Base-by-base conservation (phyloP, 2,329 filamentous ascomycete species). In the Stemphylium beticola region DNA sequence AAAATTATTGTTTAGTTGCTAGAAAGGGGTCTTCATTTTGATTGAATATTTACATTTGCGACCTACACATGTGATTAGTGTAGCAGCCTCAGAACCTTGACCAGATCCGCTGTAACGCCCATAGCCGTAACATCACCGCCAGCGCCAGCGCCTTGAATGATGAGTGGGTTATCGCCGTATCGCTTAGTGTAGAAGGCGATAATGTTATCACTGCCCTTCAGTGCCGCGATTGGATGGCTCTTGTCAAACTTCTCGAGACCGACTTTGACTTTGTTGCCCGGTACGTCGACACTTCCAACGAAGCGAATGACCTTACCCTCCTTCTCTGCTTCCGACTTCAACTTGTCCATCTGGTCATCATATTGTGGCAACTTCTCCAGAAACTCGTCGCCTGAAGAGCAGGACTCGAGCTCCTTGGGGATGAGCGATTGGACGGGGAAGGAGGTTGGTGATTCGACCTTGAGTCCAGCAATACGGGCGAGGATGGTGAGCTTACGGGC, bases 171-270 rank as follows among this genome's bases (percentile, higher is more conserved):
- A 73, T 82, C 84, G 54, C 92, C 92, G 73, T 99, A 99, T 68
- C 95, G 85, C 82, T 96, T 90, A 5, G 95, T 99, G 79, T 97
- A 96, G 82, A 99, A 97, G 81, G 89, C 96, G 74, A 99, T 96
- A 74, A 99, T 96, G 81, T 99, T 99, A 75, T 98, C 95, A 76
- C 93, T 98, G 32, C 95, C 95, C 84, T 96, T 96, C 53, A 99
- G 83, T 42, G 90, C 89, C 12, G 95, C 95, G 78, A 99, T 97
- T 11, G 95, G 91, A 72, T 96, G 92, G 57, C 89, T 90, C 66
- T 86, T 86, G 64, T 96, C 92, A 66, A 82, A 82, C 78, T 89
- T 91, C 82, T 97, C 89, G 62, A 99, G 79, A 2, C 95, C 93
- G 53, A 99, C 95, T 81, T 93, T 96, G 75, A 98, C 90, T 65